Base-by-base conservation (phyloP, 805 yeast genomes). In the Priceomyces castillae region DNA sequence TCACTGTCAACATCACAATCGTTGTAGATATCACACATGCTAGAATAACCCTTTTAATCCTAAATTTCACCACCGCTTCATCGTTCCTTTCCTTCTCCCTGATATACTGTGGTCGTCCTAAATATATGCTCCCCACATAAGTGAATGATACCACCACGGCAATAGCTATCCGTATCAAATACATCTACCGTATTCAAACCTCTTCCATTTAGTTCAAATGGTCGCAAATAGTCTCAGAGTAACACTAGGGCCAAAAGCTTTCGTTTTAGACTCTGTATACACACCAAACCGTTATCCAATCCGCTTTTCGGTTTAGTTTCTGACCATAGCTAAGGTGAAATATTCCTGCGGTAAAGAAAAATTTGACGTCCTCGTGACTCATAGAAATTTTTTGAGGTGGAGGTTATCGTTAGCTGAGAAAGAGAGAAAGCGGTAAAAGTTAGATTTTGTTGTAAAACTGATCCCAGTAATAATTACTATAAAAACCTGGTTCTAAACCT, bases 91-190 rank as follows among this genome's bases (percentile, higher is more conserved):
- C 57, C 18, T 46, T 52, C 2, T 51, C 53, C 7, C 36, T 23
- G 18, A 64, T 26, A 7, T 51, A 25, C 5, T 39, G 34, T 1
- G 73, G 71, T 36, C 47, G 57, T 10, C 39, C 30, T 15, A 62
- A 40, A 49, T 72, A 72, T 12, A 80, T 61, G 22, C 62, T 66
- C 3, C 59, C 51, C 12, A 81, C 84, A 54, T 79, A 81, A 2
- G 72, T 61, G 10, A 64, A 42, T 1, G 84, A 73, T 2, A 77
- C 56, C 0, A 57, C 34, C 0, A 64, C 25, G 0, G 75, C 58
- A 4, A 67, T 51, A 0, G 16, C 23, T n/a, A 33, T 30, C 19
- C 19, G 30, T 5, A 25, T 12, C 40, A 30, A 23, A 14, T 37
- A 37, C 28, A 22, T 37, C 40, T 17, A 14, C 15, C 3, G 12